Evolutionary conservation across 495 filamentous ascomycete species (phyloP).

Genomic region (Chaetomidium leptoderma): DNA sequence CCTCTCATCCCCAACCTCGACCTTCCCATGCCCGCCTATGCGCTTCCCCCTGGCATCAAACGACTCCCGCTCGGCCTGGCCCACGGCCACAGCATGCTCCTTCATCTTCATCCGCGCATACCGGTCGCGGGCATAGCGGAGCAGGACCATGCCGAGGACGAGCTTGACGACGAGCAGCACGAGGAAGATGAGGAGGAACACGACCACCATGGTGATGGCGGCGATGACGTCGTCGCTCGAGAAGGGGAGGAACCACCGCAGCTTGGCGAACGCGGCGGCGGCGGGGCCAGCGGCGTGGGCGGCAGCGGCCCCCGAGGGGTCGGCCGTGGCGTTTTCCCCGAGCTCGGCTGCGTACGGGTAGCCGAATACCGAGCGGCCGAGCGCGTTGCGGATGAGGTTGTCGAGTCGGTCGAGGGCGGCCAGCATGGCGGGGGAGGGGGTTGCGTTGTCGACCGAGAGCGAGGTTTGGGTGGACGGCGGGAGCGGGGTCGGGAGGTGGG

Average conservation of each 20-base stretch:
- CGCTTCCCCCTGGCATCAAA: conserved; percentile 66
- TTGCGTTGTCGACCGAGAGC: conserved; percentile 48
- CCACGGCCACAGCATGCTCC: conserved; percentile 50
- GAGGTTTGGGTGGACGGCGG: conserved; percentile 66
- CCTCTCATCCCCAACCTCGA: conserved; percentile 86
- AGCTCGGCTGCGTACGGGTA: conserved; percentile 32
- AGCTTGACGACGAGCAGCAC: conserved; percentile 77
- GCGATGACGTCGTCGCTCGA: conserved; percentile 65
- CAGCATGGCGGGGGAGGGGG: conserved; percentile 61
- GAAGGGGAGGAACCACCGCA: conserved; percentile 34
- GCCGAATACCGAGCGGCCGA: conserved; percentile 63
- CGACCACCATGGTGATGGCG: conserved; percentile 65
- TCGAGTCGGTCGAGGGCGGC: conserved; percentile 72
- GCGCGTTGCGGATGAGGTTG: conserved; percentile 64
- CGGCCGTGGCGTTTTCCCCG: conserved; percentile 10
- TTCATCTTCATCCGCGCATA: conserved; percentile 75
- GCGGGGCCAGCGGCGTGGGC: not conserved
- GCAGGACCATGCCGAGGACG: conserved; percentile 74
- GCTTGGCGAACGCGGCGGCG: conserved; percentile 27
- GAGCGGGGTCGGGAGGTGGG: conserved; percentile 69
- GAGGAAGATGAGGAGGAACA: conserved; percentile 74
- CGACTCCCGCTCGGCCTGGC: conserved; percentile 49
- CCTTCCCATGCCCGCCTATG: conserved; percentile 73
- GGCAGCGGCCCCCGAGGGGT: not conserved
- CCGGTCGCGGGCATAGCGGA: conserved; percentile 67